Evolutionary conservation across 306 rosid genomes (phyloP).

Genomic region (Begonia peltatifolia): DNA sequence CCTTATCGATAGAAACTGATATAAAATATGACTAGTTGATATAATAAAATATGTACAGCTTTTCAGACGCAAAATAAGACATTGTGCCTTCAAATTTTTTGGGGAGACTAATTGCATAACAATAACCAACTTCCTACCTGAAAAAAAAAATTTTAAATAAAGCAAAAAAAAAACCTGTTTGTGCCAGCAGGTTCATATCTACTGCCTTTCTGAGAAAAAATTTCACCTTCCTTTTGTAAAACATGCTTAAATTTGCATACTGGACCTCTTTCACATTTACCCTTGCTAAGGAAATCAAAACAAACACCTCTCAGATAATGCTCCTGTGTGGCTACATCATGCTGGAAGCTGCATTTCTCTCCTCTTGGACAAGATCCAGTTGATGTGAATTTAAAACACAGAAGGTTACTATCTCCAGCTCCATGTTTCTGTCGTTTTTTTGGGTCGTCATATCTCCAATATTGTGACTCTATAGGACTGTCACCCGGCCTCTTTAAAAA

Average conservation of each 20-base stretch:
- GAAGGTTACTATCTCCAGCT: conserved; percentile 40
- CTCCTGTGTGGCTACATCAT: conserved; percentile 66
- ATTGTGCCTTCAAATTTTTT: too few species aligned
- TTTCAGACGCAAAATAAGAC: too few species aligned
- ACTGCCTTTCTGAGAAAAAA: conserved; percentile 24
- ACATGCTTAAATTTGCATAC: conserved; percentile 78
- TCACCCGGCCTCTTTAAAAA: conserved; percentile 48
- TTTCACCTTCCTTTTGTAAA: conserved; percentile 57
- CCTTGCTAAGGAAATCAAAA: conserved; percentile 79
- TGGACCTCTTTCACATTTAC: conserved; percentile 84
- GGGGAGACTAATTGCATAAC: too few species aligned
- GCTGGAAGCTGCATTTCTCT: conserved; percentile 68
- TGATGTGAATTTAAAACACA: conserved; percentile 79
- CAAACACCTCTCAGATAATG: conserved; percentile 79
- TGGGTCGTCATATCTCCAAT: conserved; percentile 93
- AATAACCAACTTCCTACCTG: too few species aligned
- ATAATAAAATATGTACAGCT: too few species aligned
- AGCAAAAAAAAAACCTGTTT: conserved; percentile 25
- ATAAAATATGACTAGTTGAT: too few species aligned
- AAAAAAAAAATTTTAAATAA: too few species aligned
- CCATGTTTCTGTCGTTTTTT: conserved; percentile 68
- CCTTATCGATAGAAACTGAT: too few species aligned
- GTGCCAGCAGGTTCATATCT: conserved; percentile 39
- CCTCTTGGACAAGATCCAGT: conserved; percentile 87
- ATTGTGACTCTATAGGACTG: conserved; percentile 50